Evolutionary conservation across 164 flowering plant species (phyloP).

Genomic region (Pachysandra terminalis): DNA sequence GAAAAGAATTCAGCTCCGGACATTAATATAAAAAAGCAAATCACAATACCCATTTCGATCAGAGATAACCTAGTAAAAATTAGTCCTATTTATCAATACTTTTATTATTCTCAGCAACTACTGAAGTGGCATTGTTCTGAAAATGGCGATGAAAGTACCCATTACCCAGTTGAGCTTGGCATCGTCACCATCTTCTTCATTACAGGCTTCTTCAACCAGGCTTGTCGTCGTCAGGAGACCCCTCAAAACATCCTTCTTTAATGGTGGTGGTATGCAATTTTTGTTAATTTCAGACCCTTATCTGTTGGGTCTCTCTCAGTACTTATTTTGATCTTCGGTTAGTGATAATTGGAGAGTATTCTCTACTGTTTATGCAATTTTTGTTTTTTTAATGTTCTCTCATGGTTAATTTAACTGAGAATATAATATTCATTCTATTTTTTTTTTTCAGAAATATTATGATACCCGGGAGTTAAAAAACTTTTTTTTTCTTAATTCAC

Average conservation of each 20-base stretch:
- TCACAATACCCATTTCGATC: neutral
- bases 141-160: conserved; percentile 34
- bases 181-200: conserved; percentile 24
- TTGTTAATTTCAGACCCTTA: neutral
- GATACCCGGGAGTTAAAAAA: no score
- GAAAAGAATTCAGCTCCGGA: neutral
- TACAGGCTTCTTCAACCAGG: conserved; percentile 22
- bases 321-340: neutral
- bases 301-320: neutral
- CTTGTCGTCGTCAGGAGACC: conserved; percentile 16
- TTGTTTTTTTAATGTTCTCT: neutral
- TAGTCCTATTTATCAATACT: neutral
- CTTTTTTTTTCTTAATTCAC: no score
- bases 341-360: neutral
- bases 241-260: conserved; percentile 28
- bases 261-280: conserved; percentile 31
- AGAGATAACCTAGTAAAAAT: neutral
- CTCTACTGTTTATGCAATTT: neutral
- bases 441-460: no score
- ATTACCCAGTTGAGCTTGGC: conserved; percentile 25
- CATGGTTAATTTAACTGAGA: no score
- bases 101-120: neutral
- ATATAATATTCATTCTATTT: no score
- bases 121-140: conserved; percentile 12
- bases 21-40: neutral